These are phyloP conservation scores for Stropharia rugosoannulata DNA, from an alignment of 768 basidiomycete species.

Conservation along the genomic window DNA sequence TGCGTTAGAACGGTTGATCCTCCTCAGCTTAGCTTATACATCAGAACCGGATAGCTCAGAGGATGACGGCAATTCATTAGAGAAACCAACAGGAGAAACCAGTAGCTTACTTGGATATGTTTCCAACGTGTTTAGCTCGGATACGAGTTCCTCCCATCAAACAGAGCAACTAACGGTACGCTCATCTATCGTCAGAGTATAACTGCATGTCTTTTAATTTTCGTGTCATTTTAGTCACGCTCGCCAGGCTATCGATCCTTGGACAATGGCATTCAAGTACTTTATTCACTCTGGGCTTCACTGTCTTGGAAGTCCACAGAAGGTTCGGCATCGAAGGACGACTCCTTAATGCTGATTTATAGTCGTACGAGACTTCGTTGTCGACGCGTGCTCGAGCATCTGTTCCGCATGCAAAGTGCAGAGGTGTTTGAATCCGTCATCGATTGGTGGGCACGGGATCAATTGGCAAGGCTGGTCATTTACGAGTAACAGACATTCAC, in stretches of 20 bases:
- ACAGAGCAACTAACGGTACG: slow-evolving; percentile 64
- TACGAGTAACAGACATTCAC: not conserved
- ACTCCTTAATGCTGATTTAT: slow-evolving; percentile 67
- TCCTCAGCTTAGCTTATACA: slow-evolving; percentile 66
- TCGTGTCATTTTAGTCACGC: slow-evolving; percentile 45
- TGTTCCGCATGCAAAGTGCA: slow-evolving; percentile 76
- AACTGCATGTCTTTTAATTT: not conserved
- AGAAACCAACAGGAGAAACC: slow-evolving; percentile 55
- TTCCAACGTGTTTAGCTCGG: slow-evolving; percentile 86
- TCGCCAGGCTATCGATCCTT: slow-evolving; percentile 78
- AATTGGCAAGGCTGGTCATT: slow-evolving; percentile 36
- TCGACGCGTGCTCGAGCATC: slow-evolving; percentile 77
- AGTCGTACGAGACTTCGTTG: slow-evolving; percentile 66
- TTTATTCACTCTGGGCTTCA: slow-evolving; percentile 75
- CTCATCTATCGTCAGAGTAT: slow-evolving; percentile 8
- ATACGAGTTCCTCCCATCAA: slow-evolving; percentile 41
- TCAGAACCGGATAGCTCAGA: slow-evolving; percentile 48
- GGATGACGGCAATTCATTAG: slow-evolving; percentile 52
- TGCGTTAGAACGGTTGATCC: slow-evolving; percentile 77
- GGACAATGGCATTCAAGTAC: slow-evolving; percentile 76
- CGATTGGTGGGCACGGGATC: slow-evolving; percentile 75
- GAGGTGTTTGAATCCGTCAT: slow-evolving; percentile 86
- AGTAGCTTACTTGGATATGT: slow-evolving; percentile 83
- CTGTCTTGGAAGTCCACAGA: slow-evolving; percentile 48
- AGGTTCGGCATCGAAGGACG: slow-evolving; percentile 56